phyloP scores from a whole-genome alignment of 2,329 filamentous ascomycete genomes.

The Nigrospora osmanthi region DNA sequence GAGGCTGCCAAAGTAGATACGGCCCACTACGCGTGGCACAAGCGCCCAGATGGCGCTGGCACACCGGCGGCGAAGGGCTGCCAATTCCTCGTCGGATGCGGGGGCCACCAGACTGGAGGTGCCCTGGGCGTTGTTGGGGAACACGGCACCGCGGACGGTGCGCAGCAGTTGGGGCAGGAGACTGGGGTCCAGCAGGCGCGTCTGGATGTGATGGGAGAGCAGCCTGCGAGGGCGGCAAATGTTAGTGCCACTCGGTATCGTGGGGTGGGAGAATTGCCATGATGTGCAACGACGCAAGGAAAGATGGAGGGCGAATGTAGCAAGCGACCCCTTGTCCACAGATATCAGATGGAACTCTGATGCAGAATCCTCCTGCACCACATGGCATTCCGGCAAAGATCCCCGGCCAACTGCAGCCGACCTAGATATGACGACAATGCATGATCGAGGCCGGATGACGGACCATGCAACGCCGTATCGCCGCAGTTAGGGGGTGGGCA shows the following conservation, averaged over 20 bases:
- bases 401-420: background rate
- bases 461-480: background rate
- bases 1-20: slow-evolving; percentile 37
- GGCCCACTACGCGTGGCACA: slow-evolving; percentile 37
- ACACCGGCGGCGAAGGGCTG: slow-evolving; percentile 57
- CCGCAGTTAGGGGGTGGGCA: background rate
- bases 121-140: slow-evolving; percentile 75
- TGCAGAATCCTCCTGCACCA: slow-evolving; percentile 1
- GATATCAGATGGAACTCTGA: background rate
- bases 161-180: slow-evolving; percentile 61
- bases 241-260: no score
- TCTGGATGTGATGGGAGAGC: slow-evolving; percentile 49
- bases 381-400: background rate
- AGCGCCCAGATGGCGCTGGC: slow-evolving; percentile 49
- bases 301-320: no score
- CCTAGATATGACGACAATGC: background rate
- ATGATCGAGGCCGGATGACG: background rate
- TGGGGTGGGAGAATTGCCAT: no score
- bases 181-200: slow-evolving; percentile 53
- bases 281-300: no score
- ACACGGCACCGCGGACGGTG: slow-evolving; percentile 68
- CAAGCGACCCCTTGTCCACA: background rate
- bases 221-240: slow-evolving; percentile 32
- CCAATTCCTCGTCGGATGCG: slow-evolving; percentile 49
- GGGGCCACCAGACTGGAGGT: slow-evolving; percentile 54